A percentile compares a stretch with the other conserved stretches of the same genome.
Conservation (phyloP, 2,329 filamentous ascomycete genomes). For the Fusarium nodosum region DNA sequence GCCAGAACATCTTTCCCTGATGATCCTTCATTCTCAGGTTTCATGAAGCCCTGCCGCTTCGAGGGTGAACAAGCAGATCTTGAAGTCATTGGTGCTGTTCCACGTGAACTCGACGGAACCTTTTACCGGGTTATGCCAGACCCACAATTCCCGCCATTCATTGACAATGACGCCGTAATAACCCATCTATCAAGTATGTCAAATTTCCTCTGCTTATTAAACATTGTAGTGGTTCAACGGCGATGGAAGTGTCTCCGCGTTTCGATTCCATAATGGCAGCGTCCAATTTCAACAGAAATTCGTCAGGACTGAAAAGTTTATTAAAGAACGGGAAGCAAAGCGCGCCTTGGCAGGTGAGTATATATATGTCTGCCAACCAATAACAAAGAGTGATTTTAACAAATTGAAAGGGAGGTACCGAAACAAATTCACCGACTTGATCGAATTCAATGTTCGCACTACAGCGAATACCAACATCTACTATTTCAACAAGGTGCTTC, state of each 20-base stretch:
- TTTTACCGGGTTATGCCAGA: slow-evolving; percentile 37
- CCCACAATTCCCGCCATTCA: slow-evolving; percentile 4
- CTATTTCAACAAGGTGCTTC: slow-evolving; percentile 17
- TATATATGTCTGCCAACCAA: too few species aligned
- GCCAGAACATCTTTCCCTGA: background rate
- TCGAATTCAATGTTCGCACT: slow-evolving; percentile 16
- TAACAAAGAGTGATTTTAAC: too few species aligned
- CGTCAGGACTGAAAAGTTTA: too few species aligned
- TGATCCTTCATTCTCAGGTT: background rate
- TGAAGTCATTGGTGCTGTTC: slow-evolving; percentile 6
- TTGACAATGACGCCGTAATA: too few species aligned
- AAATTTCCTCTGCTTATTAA: too few species aligned
- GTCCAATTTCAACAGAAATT: too few species aligned
- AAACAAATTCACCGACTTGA: slow-evolving; percentile 22
- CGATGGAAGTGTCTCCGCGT: too few species aligned
- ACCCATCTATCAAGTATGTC: too few species aligned
- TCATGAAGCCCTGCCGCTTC: slow-evolving; percentile 15
- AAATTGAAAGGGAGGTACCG: background rate
- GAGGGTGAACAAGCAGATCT: background rate
- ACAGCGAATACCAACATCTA: slow-evolving; percentile 29
- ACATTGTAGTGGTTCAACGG: too few species aligned
- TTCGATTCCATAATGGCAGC: too few species aligned
- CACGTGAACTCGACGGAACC: slow-evolving; percentile 23
- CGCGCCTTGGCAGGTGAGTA: too few species aligned
- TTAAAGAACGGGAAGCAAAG: too few species aligned